Base-by-base conservation (phyloP, 352 stramenopile genomes). In the Peronospora tabacina region DNA sequence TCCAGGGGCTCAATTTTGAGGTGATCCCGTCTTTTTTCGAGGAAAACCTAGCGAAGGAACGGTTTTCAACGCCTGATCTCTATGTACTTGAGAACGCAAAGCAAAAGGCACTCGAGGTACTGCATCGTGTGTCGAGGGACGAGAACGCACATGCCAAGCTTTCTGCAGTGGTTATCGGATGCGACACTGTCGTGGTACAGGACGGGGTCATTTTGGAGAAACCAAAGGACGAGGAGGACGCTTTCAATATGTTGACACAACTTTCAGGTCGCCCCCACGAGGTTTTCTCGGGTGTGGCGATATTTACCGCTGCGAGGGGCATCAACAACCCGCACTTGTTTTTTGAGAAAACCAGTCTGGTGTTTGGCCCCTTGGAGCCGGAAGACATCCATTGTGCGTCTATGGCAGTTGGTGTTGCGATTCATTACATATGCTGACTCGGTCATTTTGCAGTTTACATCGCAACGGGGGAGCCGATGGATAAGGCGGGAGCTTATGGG, bases 401-500 rank as follows among this genome's bases (percentile, higher is more conserved):
- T 20, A 35, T 20, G 13, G 19, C 7, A 29, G 13, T 30, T 28
- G 36, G 11, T 46, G 22, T 7, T 20, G 7, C 20, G 7, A 12
- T 19, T 22, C 1, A 12, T 37, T 26, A 32, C 16, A 28, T 28
- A 17, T 32, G 32, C 45, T 38, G 47, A 36, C 52, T 19, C 24
- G 15, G 0, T 24, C 39, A 45, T 62, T 2, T 2, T 32, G 15
- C 47, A 85, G 83, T 71, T 17, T 97, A 97, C 52, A 91, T 95
- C 40, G 68, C 72, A 20, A 95, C 80, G 1, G 82, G 81, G 2
- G 87, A 96, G 52, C 87, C 88, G 1, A 95, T 97, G 86, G 89
- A 97, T 61, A 97, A 97, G 53, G 83, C 87, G 0, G 87, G 89
- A 28, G 67, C 81, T 5, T 97, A 96, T 61, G 89, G 87, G 7